Conservation (phyloP, 2,329 filamentous ascomycete species). For the Fusarium humuli region DNA sequence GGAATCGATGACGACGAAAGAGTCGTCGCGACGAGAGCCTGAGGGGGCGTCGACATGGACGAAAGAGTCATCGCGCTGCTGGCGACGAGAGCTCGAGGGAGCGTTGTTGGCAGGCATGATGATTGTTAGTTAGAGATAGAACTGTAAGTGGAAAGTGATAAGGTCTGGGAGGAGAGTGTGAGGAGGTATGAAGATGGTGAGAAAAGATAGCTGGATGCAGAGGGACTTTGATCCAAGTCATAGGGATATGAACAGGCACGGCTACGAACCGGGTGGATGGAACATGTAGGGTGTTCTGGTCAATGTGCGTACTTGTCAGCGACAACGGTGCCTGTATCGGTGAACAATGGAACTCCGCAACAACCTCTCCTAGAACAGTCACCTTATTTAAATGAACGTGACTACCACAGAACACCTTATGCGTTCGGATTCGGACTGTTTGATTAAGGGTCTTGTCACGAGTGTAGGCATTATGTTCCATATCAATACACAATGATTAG, state of each 20-base stretch:
- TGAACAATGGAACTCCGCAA: background rate
- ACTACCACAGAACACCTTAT: rapidly evolving
- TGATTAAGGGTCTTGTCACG: background rate
- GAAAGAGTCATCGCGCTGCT: background rate
- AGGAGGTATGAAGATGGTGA: background rate
- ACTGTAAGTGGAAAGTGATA: background rate
- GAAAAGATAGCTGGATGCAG: background rate
- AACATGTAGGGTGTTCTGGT: background rate
- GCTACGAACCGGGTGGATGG: background rate
- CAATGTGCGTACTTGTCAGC: background rate
- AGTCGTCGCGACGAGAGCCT: background rate
- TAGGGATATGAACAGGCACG: background rate
- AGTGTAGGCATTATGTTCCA: background rate
- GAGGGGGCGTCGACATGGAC: background rate
- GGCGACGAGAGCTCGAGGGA: background rate
- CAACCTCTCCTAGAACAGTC: no score
- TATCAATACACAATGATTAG: background rate
- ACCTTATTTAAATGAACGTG: no score
- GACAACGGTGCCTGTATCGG: background rate
- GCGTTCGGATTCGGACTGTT: rapidly evolving
- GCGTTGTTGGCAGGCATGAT: background rate
- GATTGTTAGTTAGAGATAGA: background rate
- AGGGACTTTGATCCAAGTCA: background rate
- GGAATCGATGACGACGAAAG: background rate
- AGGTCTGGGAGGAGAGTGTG: background rate